These are phyloP conservation scores for Didymella lethalis DNA, from an alignment of 2,329 filamentous ascomycete genomes.

Conservation along the genomic window DNA sequence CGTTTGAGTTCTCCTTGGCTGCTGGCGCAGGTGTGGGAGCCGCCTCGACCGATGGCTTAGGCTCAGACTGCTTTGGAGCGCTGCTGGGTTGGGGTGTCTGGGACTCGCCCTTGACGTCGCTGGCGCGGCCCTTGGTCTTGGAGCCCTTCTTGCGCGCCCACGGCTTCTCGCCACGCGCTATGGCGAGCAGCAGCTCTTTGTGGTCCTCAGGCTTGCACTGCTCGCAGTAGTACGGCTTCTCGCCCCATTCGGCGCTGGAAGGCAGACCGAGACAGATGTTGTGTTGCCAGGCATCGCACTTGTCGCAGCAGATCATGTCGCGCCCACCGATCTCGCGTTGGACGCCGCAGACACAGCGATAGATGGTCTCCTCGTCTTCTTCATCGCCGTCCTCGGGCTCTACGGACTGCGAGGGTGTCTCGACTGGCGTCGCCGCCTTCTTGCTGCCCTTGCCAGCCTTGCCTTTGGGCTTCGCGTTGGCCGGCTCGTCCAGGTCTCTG, in stretches of 20 bases:
- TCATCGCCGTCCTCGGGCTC: slow-evolving; percentile 55
- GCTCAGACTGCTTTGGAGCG: slow-evolving; percentile 26
- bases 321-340: slow-evolving; percentile 81
- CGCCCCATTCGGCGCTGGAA: slow-evolving; percentile 67
- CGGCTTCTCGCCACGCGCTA: slow-evolving; percentile 80
- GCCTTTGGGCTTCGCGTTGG: slow-evolving; percentile 51
- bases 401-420: slow-evolving; percentile 53
- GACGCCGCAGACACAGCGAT: slow-evolving; percentile 92
- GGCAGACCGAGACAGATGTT: slow-evolving; percentile 93
- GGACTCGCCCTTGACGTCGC: slow-evolving; percentile 63
- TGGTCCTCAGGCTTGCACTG: slow-evolving; percentile 86
- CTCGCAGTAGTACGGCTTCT: slow-evolving; percentile 81
- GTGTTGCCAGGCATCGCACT: slow-evolving; percentile 94
- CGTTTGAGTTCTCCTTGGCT: slow-evolving; percentile 35
- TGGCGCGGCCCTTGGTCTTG: slow-evolving; percentile 68
- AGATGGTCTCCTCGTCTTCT: slow-evolving; percentile 67
- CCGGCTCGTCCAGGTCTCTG: slow-evolving; percentile 65
- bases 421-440: slow-evolving; percentile 28
- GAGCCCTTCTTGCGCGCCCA: slow-evolving; percentile 73
- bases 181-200: slow-evolving; percentile 77
- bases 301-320: slow-evolving; percentile 95
- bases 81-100: slow-evolving; percentile 30
- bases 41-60: slow-evolving; percentile 8
- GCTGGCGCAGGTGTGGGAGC: slow-evolving; percentile 30
- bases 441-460: slow-evolving; percentile 17